Percentiles rank a stretch among this genome's conserved stretches.
These are phyloP conservation scores for Argentina anserina DNA, from an alignment of 306 rosid species.

Conservation along the genomic window DNA sequence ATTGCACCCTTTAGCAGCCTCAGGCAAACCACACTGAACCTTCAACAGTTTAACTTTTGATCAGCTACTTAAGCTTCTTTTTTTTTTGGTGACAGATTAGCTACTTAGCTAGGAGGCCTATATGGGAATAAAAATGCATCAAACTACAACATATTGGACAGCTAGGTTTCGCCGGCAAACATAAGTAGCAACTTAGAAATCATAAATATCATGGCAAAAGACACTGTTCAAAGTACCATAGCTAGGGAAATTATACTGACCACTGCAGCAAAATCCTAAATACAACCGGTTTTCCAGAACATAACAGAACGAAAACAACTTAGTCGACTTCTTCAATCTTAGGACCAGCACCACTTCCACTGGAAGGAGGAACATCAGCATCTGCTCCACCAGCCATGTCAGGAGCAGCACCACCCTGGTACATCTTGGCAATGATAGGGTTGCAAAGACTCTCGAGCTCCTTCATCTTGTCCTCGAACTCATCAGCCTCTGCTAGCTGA, in stretches of 20 bases:
- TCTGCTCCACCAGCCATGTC: conserved; percentile 37
- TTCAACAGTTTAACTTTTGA: too few relatives aligned
- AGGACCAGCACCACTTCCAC: conserved; percentile 66
- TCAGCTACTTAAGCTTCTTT: too few relatives aligned
- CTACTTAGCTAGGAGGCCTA: too few relatives aligned
- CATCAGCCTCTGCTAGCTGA: conserved; percentile 63
- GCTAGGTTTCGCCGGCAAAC: neutral
- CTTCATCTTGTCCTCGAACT: conserved; percentile 79
- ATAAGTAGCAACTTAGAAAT: neutral
- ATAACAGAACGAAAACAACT: neutral
- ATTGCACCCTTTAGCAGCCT: neutral
- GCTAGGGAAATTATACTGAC: neutral
- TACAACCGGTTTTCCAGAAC: neutral
- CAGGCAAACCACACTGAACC: neutral
- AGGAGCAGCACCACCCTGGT: conserved; percentile 52
- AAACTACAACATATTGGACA: neutral
- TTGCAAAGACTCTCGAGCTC: conserved; percentile 63
- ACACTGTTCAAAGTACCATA: neutral
- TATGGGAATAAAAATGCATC: neutral
- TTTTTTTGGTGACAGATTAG: too few relatives aligned
- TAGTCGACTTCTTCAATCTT: conserved; percentile 80
- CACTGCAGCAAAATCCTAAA: neutral
- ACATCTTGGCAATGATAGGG: conserved; percentile 76
- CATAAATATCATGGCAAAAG: neutral
- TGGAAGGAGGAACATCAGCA: conserved; percentile 51